Evolutionary conservation across 1,284 basidiomycete genomes (phyloP).

Genomic region (Pascua sp.): DNA sequence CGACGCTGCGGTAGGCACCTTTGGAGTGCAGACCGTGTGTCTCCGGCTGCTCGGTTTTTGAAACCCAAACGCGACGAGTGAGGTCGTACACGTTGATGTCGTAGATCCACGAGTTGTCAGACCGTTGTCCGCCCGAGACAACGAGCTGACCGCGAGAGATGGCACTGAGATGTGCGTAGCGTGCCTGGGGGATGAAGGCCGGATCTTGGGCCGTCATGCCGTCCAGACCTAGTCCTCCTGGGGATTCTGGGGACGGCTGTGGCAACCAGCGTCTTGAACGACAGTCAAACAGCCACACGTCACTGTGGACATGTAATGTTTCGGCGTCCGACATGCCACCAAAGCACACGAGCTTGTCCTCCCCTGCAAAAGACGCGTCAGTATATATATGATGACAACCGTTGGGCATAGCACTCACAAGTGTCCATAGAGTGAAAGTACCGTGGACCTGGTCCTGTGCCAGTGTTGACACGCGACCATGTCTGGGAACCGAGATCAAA

Average conservation of each 20-base stretch:
- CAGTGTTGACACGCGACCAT: conserved; percentile 69
- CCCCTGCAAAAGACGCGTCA: conserved; percentile 56
- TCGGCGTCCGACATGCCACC: conserved; percentile 72
- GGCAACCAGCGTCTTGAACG: conserved; percentile 65
- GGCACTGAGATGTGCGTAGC: conserved; percentile 86
- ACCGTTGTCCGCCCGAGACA: conserved; percentile 88
- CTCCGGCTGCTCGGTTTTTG: conserved; percentile 61
- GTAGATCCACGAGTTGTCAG: conserved; percentile 66
- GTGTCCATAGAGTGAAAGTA: conserved; percentile 90
- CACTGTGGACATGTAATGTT: conserved; percentile 71
- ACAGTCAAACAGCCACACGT: conserved; percentile 80
- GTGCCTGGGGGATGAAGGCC: conserved; percentile 63
- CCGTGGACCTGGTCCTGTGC: conserved; percentile 59
- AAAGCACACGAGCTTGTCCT: conserved; percentile 80
- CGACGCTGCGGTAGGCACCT: conserved; percentile 87
- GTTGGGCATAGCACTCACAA: conserved; percentile 56
- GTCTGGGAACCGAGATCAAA: conserved; percentile 73
- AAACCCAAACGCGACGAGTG: conserved; percentile 64
- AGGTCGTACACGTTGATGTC: conserved; percentile 86
- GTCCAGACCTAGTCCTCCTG: conserved; percentile 16
- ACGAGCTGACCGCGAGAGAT: conserved; percentile 78
- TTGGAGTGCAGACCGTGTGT: conserved; percentile 70
- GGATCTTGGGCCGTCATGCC: conserved; percentile 28
- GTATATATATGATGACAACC: neutral
- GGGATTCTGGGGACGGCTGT: conserved; percentile 26